Percentiles rank a stretch among this genome's conserved stretches.
Conservation (phyloP, 225 moss, liverwort and hornwort species). For the Thuidium tamariscinum region DNA sequence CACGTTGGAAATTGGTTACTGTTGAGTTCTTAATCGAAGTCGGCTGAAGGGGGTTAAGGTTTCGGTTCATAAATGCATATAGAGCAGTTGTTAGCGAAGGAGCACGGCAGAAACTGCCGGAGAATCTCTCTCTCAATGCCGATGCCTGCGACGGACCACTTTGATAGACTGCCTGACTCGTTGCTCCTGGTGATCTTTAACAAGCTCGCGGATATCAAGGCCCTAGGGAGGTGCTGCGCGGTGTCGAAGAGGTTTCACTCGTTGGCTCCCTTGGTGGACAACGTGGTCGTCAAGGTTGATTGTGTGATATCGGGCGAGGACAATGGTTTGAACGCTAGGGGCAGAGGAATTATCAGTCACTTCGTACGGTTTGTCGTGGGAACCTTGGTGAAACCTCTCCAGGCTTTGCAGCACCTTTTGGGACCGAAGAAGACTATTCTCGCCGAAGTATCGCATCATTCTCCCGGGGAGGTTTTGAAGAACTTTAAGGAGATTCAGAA, state of each 20-base stretch:
- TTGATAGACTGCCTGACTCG: slow-evolving; percentile 74
- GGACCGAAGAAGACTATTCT: slow-evolving; percentile 73
- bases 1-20: not conserved
- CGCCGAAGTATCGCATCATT: slow-evolving; percentile 77
- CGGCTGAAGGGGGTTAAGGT: not conserved
- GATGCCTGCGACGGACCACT: slow-evolving; percentile 52
- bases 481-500: slow-evolving; percentile 84
- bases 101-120: slow-evolving; percentile 66
- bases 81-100: slow-evolving; percentile 35
- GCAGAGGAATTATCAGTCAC: slow-evolving; percentile 61
- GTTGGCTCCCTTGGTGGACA: slow-evolving; percentile 70
- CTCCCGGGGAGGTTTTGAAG: slow-evolving; percentile 73
- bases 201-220: slow-evolving; percentile 81
- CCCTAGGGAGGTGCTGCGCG: slow-evolving; percentile 69
- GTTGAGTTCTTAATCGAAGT: not conserved
- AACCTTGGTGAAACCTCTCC: slow-evolving; percentile 71
- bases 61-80: slow-evolving; percentile 31
- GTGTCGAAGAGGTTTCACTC: slow-evolving; percentile 73
- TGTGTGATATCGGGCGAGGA: slow-evolving; percentile 84
- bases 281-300: slow-evolving; percentile 82
- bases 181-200: slow-evolving; percentile 67
- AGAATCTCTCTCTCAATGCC: slow-evolving; percentile 39
- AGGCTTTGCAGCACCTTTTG: slow-evolving; percentile 61
- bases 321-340: slow-evolving; percentile 42
- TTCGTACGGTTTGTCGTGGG: slow-evolving; percentile 63